These are phyloP conservation scores for Talaromyces proteolyticus DNA, from an alignment of 495 filamentous ascomycete genomes.

Conservation along the genomic window DNA sequence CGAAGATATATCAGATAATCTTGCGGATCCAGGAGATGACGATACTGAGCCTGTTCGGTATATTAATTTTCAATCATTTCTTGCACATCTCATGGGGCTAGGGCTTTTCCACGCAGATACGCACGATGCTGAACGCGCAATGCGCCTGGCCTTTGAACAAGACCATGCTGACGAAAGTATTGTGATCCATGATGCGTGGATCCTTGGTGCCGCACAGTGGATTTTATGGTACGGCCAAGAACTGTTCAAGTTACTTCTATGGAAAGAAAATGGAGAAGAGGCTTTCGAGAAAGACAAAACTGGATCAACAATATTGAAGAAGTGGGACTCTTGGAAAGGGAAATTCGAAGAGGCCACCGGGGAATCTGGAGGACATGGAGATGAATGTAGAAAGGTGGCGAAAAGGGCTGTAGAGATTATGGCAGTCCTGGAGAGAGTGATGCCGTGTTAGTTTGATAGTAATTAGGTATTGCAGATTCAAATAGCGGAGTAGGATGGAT, in stretches of 20 bases:
- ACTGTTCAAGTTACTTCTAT: neutral
- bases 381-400: neutral
- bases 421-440: neutral
- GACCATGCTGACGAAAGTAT: neutral
- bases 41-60: neutral
- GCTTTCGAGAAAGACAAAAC: neutral
- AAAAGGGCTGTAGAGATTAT: neutral
- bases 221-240: neutral
- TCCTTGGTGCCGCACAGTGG: neutral
- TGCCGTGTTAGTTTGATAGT: neutral
- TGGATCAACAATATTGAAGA: neutral
- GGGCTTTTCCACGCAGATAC: neutral
- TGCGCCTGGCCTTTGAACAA: neutral
- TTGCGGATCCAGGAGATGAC: neutral
- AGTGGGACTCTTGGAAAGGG: neutral
- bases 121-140: neutral
- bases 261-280: neutral
- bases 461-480: no score
- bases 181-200: neutral
- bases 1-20: neutral
- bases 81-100: neutral
- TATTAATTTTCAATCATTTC: neutral
- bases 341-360: neutral
- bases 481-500: no score
- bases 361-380: neutral